Percentiles rank a stretch among this genome's conserved stretches.
Conservation (phyloP, 225 moss, liverwort and hornwort species). For the Straminergon stramineum region DNA sequence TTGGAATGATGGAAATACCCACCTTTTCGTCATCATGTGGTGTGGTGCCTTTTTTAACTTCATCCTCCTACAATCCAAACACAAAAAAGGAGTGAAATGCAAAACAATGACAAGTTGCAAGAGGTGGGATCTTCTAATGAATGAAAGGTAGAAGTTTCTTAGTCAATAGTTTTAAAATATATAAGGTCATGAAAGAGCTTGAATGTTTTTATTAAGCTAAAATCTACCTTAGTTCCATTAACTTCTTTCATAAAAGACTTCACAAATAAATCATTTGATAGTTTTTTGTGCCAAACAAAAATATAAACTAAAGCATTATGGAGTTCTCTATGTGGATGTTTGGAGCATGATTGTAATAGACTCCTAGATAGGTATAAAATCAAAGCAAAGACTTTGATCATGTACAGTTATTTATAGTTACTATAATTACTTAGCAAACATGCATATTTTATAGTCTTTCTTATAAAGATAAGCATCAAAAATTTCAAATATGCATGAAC, state of each 20-base stretch:
- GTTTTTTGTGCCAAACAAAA: background rate
- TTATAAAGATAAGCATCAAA: background rate
- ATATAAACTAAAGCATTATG: background rate
- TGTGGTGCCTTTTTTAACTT: conserved; percentile 16
- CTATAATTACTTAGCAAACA: background rate
- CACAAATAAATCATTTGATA: background rate
- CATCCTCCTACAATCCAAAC: conserved; percentile 22
- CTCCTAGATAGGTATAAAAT: background rate
- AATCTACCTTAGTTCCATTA: background rate
- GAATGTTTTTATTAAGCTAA: background rate
- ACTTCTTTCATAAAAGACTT: background rate
- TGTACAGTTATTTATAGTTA: background rate
- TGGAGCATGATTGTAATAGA: background rate
- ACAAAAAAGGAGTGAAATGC: background rate
- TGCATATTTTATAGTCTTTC: too few species aligned
- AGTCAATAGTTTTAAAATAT: background rate
- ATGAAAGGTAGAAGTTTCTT: background rate
- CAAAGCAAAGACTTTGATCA: background rate
- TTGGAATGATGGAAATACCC: background rate
- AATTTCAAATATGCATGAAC: background rate
- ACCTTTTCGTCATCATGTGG: conserved; percentile 19
- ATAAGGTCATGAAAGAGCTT: background rate
- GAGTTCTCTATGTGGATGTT: background rate
- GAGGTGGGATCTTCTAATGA: background rate
- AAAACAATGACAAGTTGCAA: background rate